Evolutionary conservation across 2,329 filamentous ascomycete genomes (phyloP).

Genomic region (Aspergillus costaricaensis): DNA sequence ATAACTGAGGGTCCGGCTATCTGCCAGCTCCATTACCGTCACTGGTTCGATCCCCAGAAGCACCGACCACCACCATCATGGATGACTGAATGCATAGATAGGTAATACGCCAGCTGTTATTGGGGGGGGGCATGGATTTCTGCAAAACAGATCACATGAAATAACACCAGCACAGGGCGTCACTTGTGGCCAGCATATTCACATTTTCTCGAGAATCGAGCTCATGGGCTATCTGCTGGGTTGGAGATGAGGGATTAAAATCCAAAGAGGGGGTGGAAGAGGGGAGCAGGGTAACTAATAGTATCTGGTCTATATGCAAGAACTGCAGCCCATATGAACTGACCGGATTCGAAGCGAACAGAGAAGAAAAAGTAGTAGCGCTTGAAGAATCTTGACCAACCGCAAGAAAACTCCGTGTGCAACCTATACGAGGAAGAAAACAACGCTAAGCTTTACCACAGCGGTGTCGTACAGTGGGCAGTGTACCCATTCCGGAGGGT

Average conservation of each 20-base stretch:
- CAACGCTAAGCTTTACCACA: not conserved
- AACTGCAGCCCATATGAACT: not conserved
- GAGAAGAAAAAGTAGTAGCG: too few species aligned
- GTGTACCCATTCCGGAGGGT: not conserved
- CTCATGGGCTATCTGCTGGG: not conserved
- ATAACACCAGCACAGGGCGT: not conserved
- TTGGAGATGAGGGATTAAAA: not conserved
- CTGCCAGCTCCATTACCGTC: not conserved
- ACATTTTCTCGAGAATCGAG: not conserved
- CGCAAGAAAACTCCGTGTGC: not conserved
- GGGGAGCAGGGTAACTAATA: not conserved
- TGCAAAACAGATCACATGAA: not conserved
- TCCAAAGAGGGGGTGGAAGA: not conserved
- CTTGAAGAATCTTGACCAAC: not conserved
- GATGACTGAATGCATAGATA: not conserved
- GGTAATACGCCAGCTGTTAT: not conserved
- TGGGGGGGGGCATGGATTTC: not conserved
- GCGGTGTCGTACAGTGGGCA: not conserved
- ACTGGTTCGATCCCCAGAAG: not conserved
- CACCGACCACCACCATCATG: not conserved
- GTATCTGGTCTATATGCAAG: not conserved
- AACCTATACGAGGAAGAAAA: not conserved
- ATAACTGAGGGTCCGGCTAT: not conserved
- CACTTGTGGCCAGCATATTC: not conserved
- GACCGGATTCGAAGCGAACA: not conserved